phyloP scores from a whole-genome alignment of 495 filamentous ascomycete species.

The Penicillium canariense region DNA sequence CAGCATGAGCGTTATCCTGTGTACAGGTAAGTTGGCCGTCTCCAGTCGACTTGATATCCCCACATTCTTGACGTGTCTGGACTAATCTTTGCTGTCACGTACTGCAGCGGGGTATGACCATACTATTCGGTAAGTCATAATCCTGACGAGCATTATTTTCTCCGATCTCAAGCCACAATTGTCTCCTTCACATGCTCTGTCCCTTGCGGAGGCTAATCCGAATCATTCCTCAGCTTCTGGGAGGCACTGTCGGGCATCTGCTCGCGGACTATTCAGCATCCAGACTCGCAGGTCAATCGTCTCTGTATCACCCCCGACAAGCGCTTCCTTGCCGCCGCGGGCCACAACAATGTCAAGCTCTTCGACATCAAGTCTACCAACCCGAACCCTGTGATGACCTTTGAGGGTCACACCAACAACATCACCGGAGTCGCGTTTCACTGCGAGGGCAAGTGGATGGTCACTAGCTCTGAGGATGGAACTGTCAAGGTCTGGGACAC shows the following conservation, averaged over 20 bases:
- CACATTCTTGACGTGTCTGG: constrained; percentile 26
- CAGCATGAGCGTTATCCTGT: constrained; percentile 83
- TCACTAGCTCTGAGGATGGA: constrained; percentile 96
- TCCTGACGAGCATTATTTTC: background rate
- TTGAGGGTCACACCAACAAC: constrained; percentile 93
- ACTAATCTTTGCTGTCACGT: constrained; percentile 25
- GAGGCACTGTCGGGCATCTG: constrained; percentile 97
- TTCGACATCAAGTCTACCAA: constrained; percentile 98
- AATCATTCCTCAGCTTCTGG: constrained; percentile 96
- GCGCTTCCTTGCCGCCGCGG: constrained; percentile 89
- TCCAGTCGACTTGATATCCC: constrained; percentile 5
- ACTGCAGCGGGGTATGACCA: constrained; percentile 94
- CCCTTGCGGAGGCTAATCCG: background rate
- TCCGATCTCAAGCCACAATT: no score
- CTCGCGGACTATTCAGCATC: constrained; percentile 94
- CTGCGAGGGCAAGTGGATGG: constrained; percentile 99
- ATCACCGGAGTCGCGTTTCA: constrained; percentile 97
- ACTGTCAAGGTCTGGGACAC: constrained; percentile 99
- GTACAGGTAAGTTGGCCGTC: constrained; percentile 63
- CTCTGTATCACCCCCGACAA: constrained; percentile 99
- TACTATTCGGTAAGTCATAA: constrained; percentile 77
- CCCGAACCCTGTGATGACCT: constrained; percentile 84
- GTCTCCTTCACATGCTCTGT: no score
- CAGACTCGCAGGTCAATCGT: constrained; percentile 96
- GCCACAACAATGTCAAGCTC: constrained; percentile 91